Evolutionary conservation across 257 asterid species (phyloP), one percentile per base, ranked within the genome.

Genomic region (Galeopsis tetrahit): DNA sequence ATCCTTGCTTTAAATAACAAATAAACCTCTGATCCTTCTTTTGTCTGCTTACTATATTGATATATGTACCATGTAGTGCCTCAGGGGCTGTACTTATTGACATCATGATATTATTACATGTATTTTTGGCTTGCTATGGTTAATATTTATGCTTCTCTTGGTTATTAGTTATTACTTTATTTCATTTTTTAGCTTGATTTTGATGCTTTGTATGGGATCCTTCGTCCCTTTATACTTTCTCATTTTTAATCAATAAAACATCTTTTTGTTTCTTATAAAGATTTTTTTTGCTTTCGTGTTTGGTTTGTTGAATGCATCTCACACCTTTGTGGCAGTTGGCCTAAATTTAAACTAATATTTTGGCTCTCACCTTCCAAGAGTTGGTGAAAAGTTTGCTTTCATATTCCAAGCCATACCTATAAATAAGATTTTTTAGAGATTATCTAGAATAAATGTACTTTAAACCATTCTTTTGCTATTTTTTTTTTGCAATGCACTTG

Each of bases 31-130:
- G 38, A 10, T 62, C 43, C 28, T 53, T 63, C 65, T 49, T 52
- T 63, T 35, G 52, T 56, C 55, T 53, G 13, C 42, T 51, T 32
- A 10, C 10, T 53, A 35, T 35, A 44, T 58, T 10, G 6, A 10
- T 11, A 46, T 11, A 46, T 10, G 52, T 46, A 10, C 5, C 52
- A 46, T 62, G 40, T 53, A 62, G 42, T 35, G 51, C 48, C 10
- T 51, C 14, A 8, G 77, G 32, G 28, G 46, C 28, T 35, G 40
- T 13, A 58, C 32, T 48, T 52, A 39, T 49, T 40, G 59, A 51
- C 68, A 72, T 65, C n/a, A 52, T 51, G 31, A 35, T 60, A 64
- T 60, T 60, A 64, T 60, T 17, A 42, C 53, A 6, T 76, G 40
- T 52, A 49, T 11, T 34, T 51, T 49, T 49, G 55, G 44, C 28